Evolutionary conservation across 352 stramenopile genomes (phyloP).

Genomic region (Globisporangium sylvaticum): DNA sequence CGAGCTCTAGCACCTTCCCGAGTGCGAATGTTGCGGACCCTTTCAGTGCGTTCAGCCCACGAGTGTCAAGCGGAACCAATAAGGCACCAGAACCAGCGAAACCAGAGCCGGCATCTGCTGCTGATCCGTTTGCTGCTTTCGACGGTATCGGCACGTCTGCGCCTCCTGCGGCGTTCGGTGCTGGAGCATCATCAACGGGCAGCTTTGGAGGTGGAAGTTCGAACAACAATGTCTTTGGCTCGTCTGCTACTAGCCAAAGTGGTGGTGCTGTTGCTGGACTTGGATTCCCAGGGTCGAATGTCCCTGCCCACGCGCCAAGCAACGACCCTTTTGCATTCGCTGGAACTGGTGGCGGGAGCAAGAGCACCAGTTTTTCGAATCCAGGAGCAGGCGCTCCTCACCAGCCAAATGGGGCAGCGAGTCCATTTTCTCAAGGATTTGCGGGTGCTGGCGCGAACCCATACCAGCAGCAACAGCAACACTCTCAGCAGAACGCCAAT

Average conservation of each 20-base stretch:
- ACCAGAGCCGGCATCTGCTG: constrained; percentile 6
- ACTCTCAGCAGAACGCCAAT: constrained; percentile 2
- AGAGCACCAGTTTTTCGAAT: constrained; percentile 15
- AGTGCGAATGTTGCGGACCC: constrained; percentile 15
- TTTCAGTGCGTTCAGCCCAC: constrained; percentile 23
- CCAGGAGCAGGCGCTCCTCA: background rate
- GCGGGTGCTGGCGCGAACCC: background rate
- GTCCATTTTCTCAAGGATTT: constrained; percentile 10
- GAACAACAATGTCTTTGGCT: constrained; percentile 9
- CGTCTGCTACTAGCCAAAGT: constrained; percentile 7
- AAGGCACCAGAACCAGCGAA: background rate
- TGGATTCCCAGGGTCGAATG: constrained; percentile 6
- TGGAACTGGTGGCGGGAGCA: constrained; percentile 12
- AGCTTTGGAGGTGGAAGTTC: constrained; percentile 13
- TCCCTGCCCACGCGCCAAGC: background rate
- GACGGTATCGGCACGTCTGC: constrained; percentile 34
- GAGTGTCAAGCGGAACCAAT: constrained; percentile 16
- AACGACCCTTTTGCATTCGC: constrained; percentile 55
- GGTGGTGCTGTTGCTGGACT: constrained; percentile 3
- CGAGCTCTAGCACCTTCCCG: constrained; percentile 20
- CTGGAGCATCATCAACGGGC: constrained; percentile 10
- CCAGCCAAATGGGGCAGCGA: background rate
- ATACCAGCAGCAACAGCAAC: constrained; percentile 19
- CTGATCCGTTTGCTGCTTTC: constrained; percentile 67
- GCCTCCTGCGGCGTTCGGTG: background rate